Conservation (phyloP, 1,284 basidiomycete genomes). For the Limonomyces culmigenus region DNA sequence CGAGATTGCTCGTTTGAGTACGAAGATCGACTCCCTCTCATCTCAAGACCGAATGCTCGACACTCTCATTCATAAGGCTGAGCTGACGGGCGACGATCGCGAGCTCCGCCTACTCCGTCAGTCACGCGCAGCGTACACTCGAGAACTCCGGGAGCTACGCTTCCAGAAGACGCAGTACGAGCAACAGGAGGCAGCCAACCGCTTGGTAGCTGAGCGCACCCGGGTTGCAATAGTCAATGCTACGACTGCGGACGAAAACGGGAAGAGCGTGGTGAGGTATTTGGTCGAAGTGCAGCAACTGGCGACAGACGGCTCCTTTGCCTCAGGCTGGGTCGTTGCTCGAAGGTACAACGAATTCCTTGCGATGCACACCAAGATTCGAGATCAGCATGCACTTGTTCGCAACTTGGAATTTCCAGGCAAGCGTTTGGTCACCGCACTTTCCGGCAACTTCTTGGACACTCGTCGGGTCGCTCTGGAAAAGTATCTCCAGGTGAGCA, state of each 20-base stretch:
- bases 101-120: conserved; percentile 72
- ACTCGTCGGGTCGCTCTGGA: conserved; percentile 65
- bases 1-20: conserved; percentile 62
- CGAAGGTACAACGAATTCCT: conserved; percentile 91
- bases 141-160: conserved; percentile 69
- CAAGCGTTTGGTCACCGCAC: conserved; percentile 72
- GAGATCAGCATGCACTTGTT: conserved; percentile 54
- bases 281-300: conserved; percentile 85
- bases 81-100: conserved; percentile 77
- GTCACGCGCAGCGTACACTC: conserved; percentile 64
- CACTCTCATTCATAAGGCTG: conserved; percentile 82
- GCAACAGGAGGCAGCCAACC: conserved; percentile 76
- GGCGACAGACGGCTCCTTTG: conserved; percentile 53
- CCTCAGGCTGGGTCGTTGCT: conserved; percentile 82
- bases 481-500: conserved; percentile 71
- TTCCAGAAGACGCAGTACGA: conserved; percentile 89
- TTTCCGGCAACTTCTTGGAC: conserved; percentile 77
- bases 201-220: conserved; percentile 66
- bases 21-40: conserved; percentile 61
- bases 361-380: conserved; percentile 71
- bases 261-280: conserved; percentile 82
- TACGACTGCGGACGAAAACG: conserved; percentile 62
- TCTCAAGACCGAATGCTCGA: conserved; percentile 74
- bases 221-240: conserved; percentile 66
- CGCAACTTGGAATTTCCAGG: conserved; percentile 74